Conservation (phyloP, 202 grass and related monocot genomes). For the Thinopyrum obtusiflorum region DNA sequence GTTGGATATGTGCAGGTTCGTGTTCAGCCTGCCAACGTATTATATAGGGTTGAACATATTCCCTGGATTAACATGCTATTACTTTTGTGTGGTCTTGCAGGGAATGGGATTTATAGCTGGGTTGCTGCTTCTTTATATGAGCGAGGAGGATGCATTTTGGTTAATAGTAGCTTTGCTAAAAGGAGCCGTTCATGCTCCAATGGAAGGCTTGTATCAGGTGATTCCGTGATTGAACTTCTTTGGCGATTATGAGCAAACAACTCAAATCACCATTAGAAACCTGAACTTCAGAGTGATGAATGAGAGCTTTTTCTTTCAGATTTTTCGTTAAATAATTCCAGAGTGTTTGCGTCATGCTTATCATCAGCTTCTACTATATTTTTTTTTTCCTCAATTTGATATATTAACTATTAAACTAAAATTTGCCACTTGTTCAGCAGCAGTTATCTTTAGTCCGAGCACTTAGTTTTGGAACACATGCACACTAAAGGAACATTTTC, state of each 20-base stretch:
- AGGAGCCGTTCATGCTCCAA: constrained; percentile 92
- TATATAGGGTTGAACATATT: background rate
- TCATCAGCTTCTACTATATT: background rate
- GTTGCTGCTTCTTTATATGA: constrained; percentile 94
- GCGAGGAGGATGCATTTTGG: constrained; percentile 98
- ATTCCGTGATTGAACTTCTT: constrained; percentile 11
- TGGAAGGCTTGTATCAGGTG: constrained; percentile 99
- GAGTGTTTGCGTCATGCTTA: background rate
- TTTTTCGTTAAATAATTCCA: background rate
- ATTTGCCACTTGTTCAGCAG: constrained; percentile 34
- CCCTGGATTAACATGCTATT: background rate
- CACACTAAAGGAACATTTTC: constrained; percentile 44
- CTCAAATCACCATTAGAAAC: background rate
- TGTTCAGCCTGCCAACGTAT: constrained; percentile 10
- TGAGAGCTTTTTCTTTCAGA: background rate
- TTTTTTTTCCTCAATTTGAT: background rate
- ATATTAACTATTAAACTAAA: background rate
- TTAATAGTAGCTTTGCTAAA: constrained; percentile 93
- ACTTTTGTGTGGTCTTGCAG: constrained; percentile 36
- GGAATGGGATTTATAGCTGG: constrained; percentile 98
- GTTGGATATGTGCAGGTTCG: constrained; percentile 98
- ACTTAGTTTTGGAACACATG: constrained; percentile 40
- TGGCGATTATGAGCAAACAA: background rate
- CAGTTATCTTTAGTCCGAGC: constrained; percentile 46
- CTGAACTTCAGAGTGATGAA: background rate